Evolutionary conservation across 2,329 filamentous ascomycete species (phyloP), one percentile per base, ranked within the genome.

Genomic region (Fusarium tupiense): DNA sequence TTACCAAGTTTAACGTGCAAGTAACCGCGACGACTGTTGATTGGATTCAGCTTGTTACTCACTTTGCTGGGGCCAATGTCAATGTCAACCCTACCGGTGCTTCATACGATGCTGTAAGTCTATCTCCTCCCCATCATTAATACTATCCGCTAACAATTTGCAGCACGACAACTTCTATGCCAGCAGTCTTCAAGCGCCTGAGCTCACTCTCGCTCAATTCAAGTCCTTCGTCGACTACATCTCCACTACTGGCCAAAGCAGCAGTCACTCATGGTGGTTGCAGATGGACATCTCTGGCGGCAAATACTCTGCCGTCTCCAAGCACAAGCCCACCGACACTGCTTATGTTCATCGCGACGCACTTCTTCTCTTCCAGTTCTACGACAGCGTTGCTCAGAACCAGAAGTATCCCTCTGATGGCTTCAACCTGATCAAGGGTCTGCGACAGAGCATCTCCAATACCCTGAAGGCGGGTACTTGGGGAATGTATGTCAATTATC

Each of bases 281-380:
- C 75, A 77, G n/a, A 79, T 82, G 73, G 80, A 82, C 65, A 69
- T 82, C n/a, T 76, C 78, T 19, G 81, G 80, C 12, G 82, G 81
- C 38, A 67, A 75, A 37, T 80, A 83, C 75, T 83, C 84, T 3
- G 83, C 81, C 59, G 77, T 85, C 24, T 76, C 82, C 2, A 76
- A 80, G 43, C 69, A 82, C 9, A 64, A 80, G 16, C 63, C 72
- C 11, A 52, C 76, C 13, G 76, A 77, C 12, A 82, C 82, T 0
- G 80, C 84, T 5, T 86, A 83, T 67, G 78, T 81, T 0, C 84
- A 85, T 70, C 84, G 83, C 17, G 81, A 84, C 60, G 82, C 85
- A 69, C 83, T 89, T 19, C 83, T 88, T 4, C 85, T 90, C 11
- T 87, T 86, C 64, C 86, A 90, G 74, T 83, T 88, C 60, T 84